Conservation (phyloP, 2,329 filamentous ascomycete species). For the Zymoseptoria pseudotritici region DNA sequence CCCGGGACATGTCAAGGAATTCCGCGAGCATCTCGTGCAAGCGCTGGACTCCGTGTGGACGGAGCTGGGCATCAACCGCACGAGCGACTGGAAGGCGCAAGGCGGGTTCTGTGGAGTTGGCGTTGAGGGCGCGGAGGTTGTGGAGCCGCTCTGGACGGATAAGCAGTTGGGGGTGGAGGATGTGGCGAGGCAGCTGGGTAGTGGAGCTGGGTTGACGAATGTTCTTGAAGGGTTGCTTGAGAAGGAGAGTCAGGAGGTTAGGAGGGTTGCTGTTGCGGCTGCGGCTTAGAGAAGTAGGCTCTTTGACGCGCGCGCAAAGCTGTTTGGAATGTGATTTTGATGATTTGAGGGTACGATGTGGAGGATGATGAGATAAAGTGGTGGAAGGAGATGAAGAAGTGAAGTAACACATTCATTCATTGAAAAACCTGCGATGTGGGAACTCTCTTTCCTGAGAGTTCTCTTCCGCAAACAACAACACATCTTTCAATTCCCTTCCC, state of each 20-base stretch:
- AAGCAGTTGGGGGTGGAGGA: constrained; percentile 73
- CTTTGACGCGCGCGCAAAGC: too few species aligned
- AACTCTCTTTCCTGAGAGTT: too few species aligned
- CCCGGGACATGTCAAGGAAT: constrained; percentile 78
- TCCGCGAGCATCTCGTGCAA: constrained; percentile 75
- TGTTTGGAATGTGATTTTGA: too few species aligned
- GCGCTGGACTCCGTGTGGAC: constrained; percentile 85
- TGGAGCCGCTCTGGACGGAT: constrained; percentile 83
- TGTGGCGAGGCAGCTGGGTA: constrained; percentile 53
- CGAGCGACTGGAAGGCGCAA: constrained; percentile 80
- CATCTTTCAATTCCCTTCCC: too few species aligned
- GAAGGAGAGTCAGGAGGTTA: constrained; percentile 38
- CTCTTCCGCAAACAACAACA: too few species aligned
- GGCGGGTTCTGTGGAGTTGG: constrained; percentile 95
- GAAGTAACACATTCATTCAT: too few species aligned
- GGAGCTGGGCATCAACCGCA: constrained; percentile 83
- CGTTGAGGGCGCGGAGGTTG: constrained; percentile 52
- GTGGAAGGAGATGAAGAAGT: too few species aligned
- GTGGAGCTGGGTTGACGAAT: constrained; percentile 35
- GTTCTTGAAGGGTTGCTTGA: constrained; percentile 45
- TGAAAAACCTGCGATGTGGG: too few species aligned
- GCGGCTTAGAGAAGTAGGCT: constrained; percentile 10
- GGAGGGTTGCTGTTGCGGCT: constrained; percentile 38
- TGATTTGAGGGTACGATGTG: too few species aligned
- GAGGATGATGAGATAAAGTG: too few species aligned